Percentiles rank a stretch among this genome's conserved stretches.
These are phyloP conservation scores for Cryptosporidium sp. DNA, from an alignment of 169 alveolate genomes.

Conservation along the genomic window DNA sequence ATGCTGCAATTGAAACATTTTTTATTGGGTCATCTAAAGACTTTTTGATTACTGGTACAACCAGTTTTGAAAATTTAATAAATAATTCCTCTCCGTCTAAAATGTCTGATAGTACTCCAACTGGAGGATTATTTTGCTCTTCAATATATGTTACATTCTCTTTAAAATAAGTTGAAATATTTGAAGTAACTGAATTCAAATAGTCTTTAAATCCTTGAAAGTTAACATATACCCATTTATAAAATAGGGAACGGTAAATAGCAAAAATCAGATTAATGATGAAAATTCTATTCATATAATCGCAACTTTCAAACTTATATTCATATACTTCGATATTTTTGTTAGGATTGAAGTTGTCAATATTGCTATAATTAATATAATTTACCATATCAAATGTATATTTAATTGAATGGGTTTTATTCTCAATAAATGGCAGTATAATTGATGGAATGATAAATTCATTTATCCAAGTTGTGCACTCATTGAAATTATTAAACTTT, in stretches of 20 bases:
- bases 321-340: conserved; percentile 28
- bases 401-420: conserved; percentile 33
- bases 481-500: conserved; percentile 7
- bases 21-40: conserved; percentile 31
- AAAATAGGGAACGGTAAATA: conserved; percentile 38
- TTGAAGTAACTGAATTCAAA: not conserved
- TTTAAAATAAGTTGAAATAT: not conserved
- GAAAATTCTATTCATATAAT: conserved; percentile 26
- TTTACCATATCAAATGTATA: conserved; percentile 10
- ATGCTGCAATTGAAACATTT: conserved; percentile 45
- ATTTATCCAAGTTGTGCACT: conserved; percentile 38
- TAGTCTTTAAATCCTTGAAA: not conserved
- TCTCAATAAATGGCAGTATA: conserved; percentile 27
- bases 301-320: conserved; percentile 2
- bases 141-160: not conserved
- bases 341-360: not conserved
- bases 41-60: conserved; percentile 31
- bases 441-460: conserved; percentile 39
- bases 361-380: not conserved
- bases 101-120: not conserved
- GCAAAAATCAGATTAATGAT: conserved; percentile 23
- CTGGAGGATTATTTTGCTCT: not conserved
- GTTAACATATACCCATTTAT: conserved; percentile 44
- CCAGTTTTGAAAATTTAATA: conserved; percentile 18
- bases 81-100: conserved; percentile 41